phyloP scores from a whole-genome alignment of 2,329 filamentous ascomycete species.

The Trichoderma hamatum region DNA sequence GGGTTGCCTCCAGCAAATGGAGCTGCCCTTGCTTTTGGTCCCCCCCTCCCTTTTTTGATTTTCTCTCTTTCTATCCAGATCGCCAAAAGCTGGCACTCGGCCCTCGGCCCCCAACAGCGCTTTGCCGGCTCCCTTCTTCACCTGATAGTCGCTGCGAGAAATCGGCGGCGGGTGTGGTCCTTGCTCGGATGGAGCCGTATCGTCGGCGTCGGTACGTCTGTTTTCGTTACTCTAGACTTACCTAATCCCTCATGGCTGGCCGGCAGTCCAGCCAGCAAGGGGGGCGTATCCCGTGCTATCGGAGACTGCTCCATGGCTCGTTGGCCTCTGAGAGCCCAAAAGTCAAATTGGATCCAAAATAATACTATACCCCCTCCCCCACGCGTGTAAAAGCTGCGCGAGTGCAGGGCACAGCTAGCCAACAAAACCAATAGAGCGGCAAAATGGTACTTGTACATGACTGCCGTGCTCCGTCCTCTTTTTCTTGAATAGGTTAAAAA shows the following conservation, averaged over 20 bases:
- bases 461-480: slow-evolving; percentile 17
- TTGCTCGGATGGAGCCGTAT: slow-evolving; percentile 25
- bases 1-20: neutral
- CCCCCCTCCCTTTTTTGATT: neutral
- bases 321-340: slow-evolving; percentile 17
- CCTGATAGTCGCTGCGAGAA: slow-evolving; percentile 18
- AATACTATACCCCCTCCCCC: slow-evolving; percentile 25
- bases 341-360: slow-evolving; percentile 27
- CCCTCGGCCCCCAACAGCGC: slow-evolving; percentile 18
- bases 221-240: slow-evolving; percentile 30
- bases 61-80: neutral
- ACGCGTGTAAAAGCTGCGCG: slow-evolving; percentile 24
- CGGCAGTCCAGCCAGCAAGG: slow-evolving; percentile 23
- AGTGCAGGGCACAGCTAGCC: slow-evolving; percentile 26
- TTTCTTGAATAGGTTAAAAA: slow-evolving; percentile 28
- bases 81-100: slow-evolving; percentile 9
- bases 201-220: neutral
- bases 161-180: slow-evolving; percentile 13
- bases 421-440: slow-evolving; percentile 18
- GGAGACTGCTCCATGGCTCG: slow-evolving; percentile 11
- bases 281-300: slow-evolving; percentile 18
- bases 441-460: slow-evolving; percentile 23
- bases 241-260: slow-evolving; percentile 24
- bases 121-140: slow-evolving; percentile 13
- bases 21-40: slow-evolving; percentile 1